These are phyloP conservation scores for Colletotrichum sp. DNA, from an alignment of 2,329 filamentous ascomycete species.

Conservation along the genomic window DNA sequence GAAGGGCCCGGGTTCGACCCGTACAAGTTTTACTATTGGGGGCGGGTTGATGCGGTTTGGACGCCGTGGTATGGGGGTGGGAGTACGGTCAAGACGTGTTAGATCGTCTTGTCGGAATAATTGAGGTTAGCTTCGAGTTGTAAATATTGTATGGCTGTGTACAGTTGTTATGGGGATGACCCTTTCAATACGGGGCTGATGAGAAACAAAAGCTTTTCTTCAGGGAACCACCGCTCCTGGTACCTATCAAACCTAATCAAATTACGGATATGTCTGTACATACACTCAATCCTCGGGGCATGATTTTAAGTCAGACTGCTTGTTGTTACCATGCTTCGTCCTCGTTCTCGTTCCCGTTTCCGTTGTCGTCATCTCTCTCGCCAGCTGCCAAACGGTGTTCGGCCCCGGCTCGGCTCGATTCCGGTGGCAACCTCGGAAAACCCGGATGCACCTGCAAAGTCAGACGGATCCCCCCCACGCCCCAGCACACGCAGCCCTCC, in stretches of 20 bases:
- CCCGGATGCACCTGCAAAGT: background rate
- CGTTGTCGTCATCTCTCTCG: background rate
- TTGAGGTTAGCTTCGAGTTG: background rate
- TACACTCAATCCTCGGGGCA: background rate
- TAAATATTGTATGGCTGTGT: background rate
- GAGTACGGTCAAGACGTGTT: background rate
- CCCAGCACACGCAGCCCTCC: rapidly evolving
- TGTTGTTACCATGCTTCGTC: rapidly evolving
- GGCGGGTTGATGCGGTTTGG: background rate
- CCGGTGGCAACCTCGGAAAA: background rate
- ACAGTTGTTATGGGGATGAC: background rate
- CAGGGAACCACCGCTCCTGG: background rate
- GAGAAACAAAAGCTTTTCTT: background rate
- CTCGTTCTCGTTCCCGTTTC: background rate
- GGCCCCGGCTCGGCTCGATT: background rate
- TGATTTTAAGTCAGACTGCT: rapidly evolving
- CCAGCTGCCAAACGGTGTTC: background rate
- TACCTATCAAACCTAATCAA: background rate
- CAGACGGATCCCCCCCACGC: background rate
- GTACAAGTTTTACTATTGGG: background rate
- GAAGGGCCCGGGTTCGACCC: background rate
- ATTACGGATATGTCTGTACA: rapidly evolving
- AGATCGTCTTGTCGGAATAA: rapidly evolving
- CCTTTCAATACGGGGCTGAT: background rate
- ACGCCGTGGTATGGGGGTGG: background rate